Base-by-base conservation (phyloP, 2,329 filamentous ascomycete species). In the Fusarium buharicum region DNA sequence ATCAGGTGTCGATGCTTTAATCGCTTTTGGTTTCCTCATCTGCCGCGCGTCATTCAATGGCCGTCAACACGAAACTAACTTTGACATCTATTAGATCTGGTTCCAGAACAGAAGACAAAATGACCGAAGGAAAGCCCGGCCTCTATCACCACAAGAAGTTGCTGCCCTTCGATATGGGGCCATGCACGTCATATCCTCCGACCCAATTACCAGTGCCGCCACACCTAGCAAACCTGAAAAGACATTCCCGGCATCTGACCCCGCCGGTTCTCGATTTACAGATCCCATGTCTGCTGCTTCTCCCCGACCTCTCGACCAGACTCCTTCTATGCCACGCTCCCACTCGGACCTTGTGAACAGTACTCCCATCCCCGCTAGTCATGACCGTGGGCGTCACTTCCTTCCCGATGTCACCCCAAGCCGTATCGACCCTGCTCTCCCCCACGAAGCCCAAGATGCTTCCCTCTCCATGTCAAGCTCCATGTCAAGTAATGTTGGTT, bases 101-200 rank as follows among this genome's bases (percentile, higher is more conserved):
- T 97, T 97, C 78, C 94, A 97, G 73, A 97, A 97, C 73, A 87
- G 93, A 72, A 86, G 94, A 66, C 94, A 98, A 76, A 97, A 96
- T 76, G 92, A 96, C 75, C 86, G 94, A 69, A 87, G 94, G 67
- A 96, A 94, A 79, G 92, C 92, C 51, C 90, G 91, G 68, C 93
- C 93, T 41, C 83, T 96, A 33, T 86, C 91, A 24, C 86, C 89
- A 10, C 88, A 93, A 74, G 92, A 95, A 74, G 84, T 94, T 50
- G 86, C 84, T 62, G 84, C 84, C 55, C 78, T 88, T 67, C 77
- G 83, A 71, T 81, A 84, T 71, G 80, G 84, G 41, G 81, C 79
- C 66, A 79, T 86, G 74, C 79, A 83, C 64, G 77, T 81, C 30
- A 73, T 85, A 37, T 79, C 82, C 5, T 80, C 81, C 28, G 81